A percentile compares a stretch with the other conserved stretches of the same genome.
These are phyloP conservation scores for Neonectria neomacrospora DNA, from an alignment of 2,329 filamentous ascomycete species.

Conservation along the genomic window DNA sequence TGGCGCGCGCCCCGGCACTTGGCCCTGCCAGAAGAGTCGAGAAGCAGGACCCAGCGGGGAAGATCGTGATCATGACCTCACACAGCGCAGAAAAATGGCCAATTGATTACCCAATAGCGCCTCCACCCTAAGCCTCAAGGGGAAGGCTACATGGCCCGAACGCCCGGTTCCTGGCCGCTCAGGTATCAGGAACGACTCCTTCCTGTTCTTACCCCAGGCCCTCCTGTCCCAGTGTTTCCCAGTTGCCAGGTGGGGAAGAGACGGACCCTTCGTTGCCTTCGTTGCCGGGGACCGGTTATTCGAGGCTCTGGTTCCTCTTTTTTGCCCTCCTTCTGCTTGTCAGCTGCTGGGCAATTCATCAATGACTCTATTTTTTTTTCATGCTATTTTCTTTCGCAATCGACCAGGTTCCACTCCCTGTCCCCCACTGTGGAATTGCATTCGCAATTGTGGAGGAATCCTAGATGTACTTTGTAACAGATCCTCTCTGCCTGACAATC, in stretches of 20 bases:
- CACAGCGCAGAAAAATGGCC: conserved; percentile 40
- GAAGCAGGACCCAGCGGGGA: conserved; percentile 37
- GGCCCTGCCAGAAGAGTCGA: conserved; percentile 44
- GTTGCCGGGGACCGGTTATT: conserved; percentile 47
- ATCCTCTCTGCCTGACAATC: conserved; percentile 10
- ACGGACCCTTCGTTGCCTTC: background rate
- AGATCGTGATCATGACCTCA: conserved; percentile 51
- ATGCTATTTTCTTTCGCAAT: conserved; percentile 20
- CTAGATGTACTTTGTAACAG: conserved; percentile 6
- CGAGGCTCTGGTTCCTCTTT: conserved; percentile 47
- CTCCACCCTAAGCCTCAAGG: conserved; percentile 43
- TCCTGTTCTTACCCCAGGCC: conserved; percentile 25
- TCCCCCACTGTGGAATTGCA: conserved; percentile 25
- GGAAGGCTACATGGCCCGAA: conserved; percentile 45
- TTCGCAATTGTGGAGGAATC: conserved; percentile 26
- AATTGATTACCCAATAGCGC: conserved; percentile 50
- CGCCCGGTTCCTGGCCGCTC: conserved; percentile 48
- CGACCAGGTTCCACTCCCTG: conserved; percentile 6
- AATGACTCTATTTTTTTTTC: conserved; percentile 16
- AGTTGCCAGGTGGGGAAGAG: conserved; percentile 31
- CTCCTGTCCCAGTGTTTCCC: conserved; percentile 17
- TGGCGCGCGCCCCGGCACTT: conserved; percentile 25
- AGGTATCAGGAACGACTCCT: conserved; percentile 44
- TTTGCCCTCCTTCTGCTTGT: conserved; percentile 32
- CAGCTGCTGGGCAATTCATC: conserved; percentile 32